Evolutionary conservation across 352 stramenopile species (phyloP).

Genomic region (Pythium sp.): DNA sequence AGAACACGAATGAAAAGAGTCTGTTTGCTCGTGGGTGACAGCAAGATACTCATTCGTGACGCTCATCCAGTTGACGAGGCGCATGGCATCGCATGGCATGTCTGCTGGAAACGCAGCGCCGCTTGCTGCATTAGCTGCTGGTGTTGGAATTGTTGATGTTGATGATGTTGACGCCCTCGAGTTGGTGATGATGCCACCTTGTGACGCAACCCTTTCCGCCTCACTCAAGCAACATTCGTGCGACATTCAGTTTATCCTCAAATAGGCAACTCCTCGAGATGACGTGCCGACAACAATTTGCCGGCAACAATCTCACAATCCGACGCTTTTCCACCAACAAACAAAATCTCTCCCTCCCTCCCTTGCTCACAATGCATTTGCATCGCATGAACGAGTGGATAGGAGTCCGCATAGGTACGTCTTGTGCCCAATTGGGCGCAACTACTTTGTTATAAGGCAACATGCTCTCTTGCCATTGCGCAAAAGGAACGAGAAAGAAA

Average conservation of each 20-base stretch:
- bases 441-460: no score
- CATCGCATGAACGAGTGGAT: neutral
- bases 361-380: neutral
- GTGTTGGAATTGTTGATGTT: neutral
- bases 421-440: no score
- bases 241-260: neutral
- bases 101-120: neutral
- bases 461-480: no score
- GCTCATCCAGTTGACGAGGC: neutral
- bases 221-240: constrained; percentile 2
- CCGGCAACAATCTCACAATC: neutral
- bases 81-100: neutral
- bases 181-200: neutral
- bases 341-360: neutral
- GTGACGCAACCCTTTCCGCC: neutral
- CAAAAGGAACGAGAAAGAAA: no score
- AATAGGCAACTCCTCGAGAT: neutral
- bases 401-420: neutral
- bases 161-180: neutral
- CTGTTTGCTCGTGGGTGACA: neutral
- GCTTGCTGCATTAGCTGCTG: neutral
- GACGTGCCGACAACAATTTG: neutral
- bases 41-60: neutral
- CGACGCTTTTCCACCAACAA: neutral
- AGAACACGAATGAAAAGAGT: neutral